Evolutionary conservation across 805 yeast species (phyloP).

Genomic region (Danielia reshetovae): DNA sequence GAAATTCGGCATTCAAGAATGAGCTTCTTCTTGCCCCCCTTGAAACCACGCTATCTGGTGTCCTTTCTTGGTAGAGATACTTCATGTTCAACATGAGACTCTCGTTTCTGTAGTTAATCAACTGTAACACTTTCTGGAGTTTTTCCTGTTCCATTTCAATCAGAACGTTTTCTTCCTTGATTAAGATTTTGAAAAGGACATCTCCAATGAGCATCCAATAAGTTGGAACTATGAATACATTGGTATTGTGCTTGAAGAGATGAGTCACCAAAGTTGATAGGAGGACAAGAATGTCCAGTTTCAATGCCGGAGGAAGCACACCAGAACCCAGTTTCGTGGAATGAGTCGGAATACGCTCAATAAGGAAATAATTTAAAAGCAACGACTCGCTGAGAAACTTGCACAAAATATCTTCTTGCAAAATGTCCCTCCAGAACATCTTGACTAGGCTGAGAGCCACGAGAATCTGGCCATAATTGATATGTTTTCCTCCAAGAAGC

Average conservation of each 20-base stretch:
- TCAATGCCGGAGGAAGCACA: slow-evolving; percentile 16
- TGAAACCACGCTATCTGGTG: neutral
- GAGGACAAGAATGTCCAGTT: slow-evolving; percentile 25
- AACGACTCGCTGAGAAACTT: slow-evolving; percentile 64
- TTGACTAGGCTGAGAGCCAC: slow-evolving; percentile 47
- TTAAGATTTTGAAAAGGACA: slow-evolving; percentile 39
- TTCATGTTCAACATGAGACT: slow-evolving; percentile 56
- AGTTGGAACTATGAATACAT: slow-evolving; percentile 60
- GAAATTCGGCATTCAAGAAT: neutral
- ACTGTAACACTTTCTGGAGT: slow-evolving; percentile 47
- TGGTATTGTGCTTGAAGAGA: slow-evolving; percentile 48
- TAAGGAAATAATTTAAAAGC: slow-evolving; percentile 43
- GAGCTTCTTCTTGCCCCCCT: slow-evolving; percentile 1
- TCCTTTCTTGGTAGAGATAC: slow-evolving; percentile 2
- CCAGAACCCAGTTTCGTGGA: slow-evolving; percentile 2
- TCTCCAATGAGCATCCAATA: slow-evolving; percentile 56
- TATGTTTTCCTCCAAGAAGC: slow-evolving; percentile 6
- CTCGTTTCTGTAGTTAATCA: slow-evolving; percentile 66
- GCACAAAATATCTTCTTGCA: slow-evolving; percentile 51
- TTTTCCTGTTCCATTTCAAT: slow-evolving; percentile 22
- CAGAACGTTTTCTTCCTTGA: slow-evolving; percentile 15
- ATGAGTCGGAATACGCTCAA: slow-evolving; percentile 26
- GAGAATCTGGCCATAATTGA: slow-evolving; percentile 35
- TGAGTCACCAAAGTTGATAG: slow-evolving; percentile 31
- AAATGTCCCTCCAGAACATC: slow-evolving; percentile 68